These are phyloP conservation scores for Sechiopsis laciniata DNA, from an alignment of 306 rosid species.

Conservation along the genomic window DNA sequence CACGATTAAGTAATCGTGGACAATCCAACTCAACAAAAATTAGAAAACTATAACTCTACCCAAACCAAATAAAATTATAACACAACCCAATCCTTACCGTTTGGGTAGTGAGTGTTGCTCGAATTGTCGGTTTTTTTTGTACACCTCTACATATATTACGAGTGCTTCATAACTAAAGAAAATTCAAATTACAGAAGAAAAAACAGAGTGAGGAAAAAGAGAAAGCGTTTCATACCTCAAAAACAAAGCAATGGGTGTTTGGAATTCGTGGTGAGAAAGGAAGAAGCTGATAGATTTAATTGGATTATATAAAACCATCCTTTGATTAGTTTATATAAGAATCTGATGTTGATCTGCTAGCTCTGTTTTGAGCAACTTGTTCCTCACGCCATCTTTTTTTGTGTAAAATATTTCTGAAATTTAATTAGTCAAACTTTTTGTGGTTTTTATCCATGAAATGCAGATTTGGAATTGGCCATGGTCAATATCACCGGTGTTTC, in stretches of 20 bases:
- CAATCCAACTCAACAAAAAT: no score
- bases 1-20: no score
- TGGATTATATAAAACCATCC: not conserved
- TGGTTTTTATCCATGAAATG: no score
- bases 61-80: no score
- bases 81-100: no score
- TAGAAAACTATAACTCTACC: no score
- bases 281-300: not conserved
- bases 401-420: no score
- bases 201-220: not conserved
- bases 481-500: no score
- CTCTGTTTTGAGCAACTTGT: not conserved
- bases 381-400: constrained; percentile 1
- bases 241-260: not conserved
- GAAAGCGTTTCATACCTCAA: constrained; percentile 9
- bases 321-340: not conserved
- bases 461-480: no score
- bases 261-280: not conserved
- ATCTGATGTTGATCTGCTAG: not conserved
- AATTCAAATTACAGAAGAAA: not conserved
- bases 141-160: not conserved
- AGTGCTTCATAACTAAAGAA: not conserved
- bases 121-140: no score
- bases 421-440: no score
- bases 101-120: no score